Evolutionary conservation across 2,329 filamentous ascomycete genomes (phyloP), one percentile per base, ranked within the genome.

Genomic region (Colletotrichum navitas): DNA sequence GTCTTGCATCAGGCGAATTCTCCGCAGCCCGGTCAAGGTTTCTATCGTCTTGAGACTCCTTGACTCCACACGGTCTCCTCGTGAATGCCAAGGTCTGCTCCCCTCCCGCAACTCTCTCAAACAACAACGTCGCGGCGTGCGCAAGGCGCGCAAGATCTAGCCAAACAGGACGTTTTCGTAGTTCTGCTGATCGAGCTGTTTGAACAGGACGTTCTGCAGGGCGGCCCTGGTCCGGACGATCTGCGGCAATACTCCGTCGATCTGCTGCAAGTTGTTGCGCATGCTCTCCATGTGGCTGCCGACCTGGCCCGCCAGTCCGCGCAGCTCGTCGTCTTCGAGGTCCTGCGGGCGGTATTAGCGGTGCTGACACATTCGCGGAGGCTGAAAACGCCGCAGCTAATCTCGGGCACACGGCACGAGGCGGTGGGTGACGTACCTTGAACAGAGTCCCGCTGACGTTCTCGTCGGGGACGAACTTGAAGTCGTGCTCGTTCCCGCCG

Each of bases 281-380:
- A 90, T 85, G 75, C 86, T 89, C 71, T 89, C 86, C 80, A 89
- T 85, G 73, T 90, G 88, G 63, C 78, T 87, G 14, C 81, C 80
- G 24, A 90, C 81, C 76, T 89, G 87, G 21, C 82, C 77, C 0
- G 83, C 84, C 4, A 88, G 76, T 2, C 78, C 77, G n/a, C 82
- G 75, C 21, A 89, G 76, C 55, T 86, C 84, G 26, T 83, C 80
- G 41, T 85, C 81, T 39, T 80, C 74, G 14, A 84, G 72, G 45
- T 81, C 79, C 81, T 85, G 60, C 7, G 14, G 4, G 71, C 63
- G 43, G 47, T 45, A 36, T 34, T 72, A 63, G 11, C 62, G 36
- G 32, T 65, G 66, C 24, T 14, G 6, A n/a, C 14, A 26, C 18
- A 12, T 26, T 11, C 3, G 11, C 21, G 6, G 18, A 36, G 18